These are phyloP conservation scores for Macrophomina pseudophaseolina DNA, from an alignment of 2,329 filamentous ascomycete species.

Conservation along the genomic window DNA sequence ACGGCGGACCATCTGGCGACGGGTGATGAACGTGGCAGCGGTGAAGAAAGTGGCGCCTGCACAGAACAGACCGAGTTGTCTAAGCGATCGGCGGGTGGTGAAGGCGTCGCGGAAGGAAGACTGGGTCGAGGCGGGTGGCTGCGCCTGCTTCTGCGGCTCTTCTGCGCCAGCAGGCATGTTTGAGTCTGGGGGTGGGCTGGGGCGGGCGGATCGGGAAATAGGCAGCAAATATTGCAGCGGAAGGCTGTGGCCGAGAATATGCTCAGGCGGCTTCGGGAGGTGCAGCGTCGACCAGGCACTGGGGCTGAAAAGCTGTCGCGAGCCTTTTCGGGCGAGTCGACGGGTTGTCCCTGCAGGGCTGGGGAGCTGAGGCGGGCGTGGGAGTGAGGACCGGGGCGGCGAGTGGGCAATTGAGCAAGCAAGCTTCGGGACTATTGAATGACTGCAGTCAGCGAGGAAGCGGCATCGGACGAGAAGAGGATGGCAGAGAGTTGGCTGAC, in stretches of 20 bases:
- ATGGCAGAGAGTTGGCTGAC: conserved; percentile 3
- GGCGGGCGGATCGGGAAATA: neutral
- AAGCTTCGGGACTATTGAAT: conserved; percentile 8
- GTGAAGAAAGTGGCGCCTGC: conserved; percentile 77
- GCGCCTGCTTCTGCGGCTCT: conserved; percentile 24
- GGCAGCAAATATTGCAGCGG: neutral
- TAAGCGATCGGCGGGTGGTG: conserved; percentile 57
- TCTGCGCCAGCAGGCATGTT: conserved; percentile 10
- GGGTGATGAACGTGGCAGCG: conserved; percentile 69
- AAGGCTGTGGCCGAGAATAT: neutral
- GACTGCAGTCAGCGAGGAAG: conserved; percentile 17
- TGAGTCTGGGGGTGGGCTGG: neutral
- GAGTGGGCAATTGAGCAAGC: conserved; percentile 3
- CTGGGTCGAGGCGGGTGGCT: conserved; percentile 29
- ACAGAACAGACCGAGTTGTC: conserved; percentile 72
- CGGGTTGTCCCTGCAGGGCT: conserved; percentile 13
- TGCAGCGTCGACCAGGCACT: conserved; percentile 5
- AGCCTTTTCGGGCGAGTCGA: conserved; percentile 6
- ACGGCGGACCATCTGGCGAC: conserved; percentile 68
- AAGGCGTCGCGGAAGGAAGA: conserved; percentile 31
- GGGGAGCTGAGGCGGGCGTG: conserved; percentile 4
- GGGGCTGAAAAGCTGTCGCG: neutral
- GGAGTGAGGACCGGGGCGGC: neutral
- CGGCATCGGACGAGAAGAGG: conserved; percentile 20
- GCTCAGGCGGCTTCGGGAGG: conserved; percentile 4